These are phyloP conservation scores for Pseudogymnoascus sp. DNA, from an alignment of 2,329 filamentous ascomycete genomes.

Conservation along the genomic window DNA sequence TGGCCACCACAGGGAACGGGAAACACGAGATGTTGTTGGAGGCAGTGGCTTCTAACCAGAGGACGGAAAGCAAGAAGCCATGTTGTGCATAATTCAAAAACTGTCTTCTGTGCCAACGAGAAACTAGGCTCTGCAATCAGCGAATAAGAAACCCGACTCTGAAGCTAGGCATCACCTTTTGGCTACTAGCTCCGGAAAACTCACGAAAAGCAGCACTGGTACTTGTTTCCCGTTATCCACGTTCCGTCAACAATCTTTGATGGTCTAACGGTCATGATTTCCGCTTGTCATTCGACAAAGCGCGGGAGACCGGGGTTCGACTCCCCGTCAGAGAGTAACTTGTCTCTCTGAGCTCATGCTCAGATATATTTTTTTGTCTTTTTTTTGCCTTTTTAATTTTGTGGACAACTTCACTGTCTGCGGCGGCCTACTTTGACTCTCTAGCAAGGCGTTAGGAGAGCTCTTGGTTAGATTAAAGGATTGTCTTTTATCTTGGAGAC, in stretches of 20 bases:
- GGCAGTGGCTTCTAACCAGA: not conserved
- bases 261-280: slow-evolving; percentile 26
- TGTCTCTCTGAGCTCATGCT: slow-evolving; percentile 10
- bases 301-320: slow-evolving; percentile 24
- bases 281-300: slow-evolving; percentile 18
- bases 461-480: not conserved
- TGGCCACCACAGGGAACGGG: not conserved
- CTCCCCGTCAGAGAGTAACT: slow-evolving; percentile 21
- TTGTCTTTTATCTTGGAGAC: no score
- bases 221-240: no score
- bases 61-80: not conserved
- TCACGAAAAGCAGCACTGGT: not conserved
- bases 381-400: not conserved
- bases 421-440: no score
- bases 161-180: not conserved
- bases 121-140: not conserved
- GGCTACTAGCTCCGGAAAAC: not conserved
- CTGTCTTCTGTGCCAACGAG: not conserved
- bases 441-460: no score
- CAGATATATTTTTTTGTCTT: not conserved
- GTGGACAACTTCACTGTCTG: no score
- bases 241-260: no score
- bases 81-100: not conserved
- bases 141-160: not conserved
- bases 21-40: not conserved